Percentiles rank a stretch among this genome's conserved stretches.
Evolutionary conservation across 2,329 filamentous ascomycete genomes (phyloP).

Genomic region (Colletotrichum gigasporum): DNA sequence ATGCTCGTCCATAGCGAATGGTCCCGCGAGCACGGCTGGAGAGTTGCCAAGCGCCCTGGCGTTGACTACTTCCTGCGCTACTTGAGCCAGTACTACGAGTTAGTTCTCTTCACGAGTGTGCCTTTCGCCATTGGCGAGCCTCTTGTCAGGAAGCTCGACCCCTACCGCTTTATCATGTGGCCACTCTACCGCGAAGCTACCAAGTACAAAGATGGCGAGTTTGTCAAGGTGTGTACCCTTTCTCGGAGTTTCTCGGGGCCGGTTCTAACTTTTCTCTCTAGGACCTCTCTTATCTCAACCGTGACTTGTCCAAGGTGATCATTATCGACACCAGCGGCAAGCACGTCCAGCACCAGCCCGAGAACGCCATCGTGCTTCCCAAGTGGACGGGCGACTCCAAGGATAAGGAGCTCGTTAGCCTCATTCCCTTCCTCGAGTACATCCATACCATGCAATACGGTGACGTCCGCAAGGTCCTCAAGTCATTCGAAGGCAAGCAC

Average conservation of each 20-base stretch:
- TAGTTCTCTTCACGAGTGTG: slow-evolving; percentile 93
- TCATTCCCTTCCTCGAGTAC: slow-evolving; percentile 98
- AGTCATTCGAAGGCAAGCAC: slow-evolving; percentile 87
- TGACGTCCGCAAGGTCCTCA: slow-evolving; percentile 86
- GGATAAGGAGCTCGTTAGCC: slow-evolving; percentile 85
- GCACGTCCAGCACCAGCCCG: slow-evolving; percentile 90
- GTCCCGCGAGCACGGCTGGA: slow-evolving; percentile 93
- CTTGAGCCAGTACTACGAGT: slow-evolving; percentile 96
- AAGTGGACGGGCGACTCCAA: slow-evolving; percentile 87
- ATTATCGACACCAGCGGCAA: slow-evolving; percentile 87
- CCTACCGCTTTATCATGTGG: slow-evolving; percentile 95
- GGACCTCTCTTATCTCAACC: slow-evolving; percentile 98
- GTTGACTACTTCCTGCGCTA: slow-evolving; percentile 98
- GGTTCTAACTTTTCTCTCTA: slow-evolving; percentile 46
- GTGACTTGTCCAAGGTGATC: slow-evolving; percentile 93
- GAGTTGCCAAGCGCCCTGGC: slow-evolving; percentile 92
- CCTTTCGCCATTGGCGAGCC: slow-evolving; percentile 87
- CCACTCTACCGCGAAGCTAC: slow-evolving; percentile 96
- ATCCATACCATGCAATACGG: slow-evolving; percentile 91
- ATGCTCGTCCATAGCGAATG: slow-evolving; percentile 95
- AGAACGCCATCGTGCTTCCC: slow-evolving; percentile 91
- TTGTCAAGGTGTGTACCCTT: slow-evolving; percentile 79
- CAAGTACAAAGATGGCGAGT: slow-evolving; percentile 93
- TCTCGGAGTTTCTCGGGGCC: neutral
- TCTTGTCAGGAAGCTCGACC: slow-evolving; percentile 91